Evolutionary conservation across 106 monocot species (phyloP), one percentile per base, ranked within the genome.

Genomic region (Platanthera guangdongensis): DNA sequence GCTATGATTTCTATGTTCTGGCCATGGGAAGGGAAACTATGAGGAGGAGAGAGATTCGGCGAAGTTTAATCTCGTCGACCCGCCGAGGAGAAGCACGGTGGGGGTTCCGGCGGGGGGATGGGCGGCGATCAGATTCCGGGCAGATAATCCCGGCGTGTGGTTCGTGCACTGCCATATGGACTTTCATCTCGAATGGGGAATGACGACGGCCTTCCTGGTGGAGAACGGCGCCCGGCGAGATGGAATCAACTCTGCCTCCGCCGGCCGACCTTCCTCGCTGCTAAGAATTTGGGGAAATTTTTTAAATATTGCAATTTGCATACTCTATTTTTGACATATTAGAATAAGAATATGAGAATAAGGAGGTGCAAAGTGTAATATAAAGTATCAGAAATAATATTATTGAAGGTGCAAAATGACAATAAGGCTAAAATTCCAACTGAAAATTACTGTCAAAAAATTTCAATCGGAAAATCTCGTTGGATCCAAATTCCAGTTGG

Each of bases 151-250:
- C 0, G 92, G 92, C 13, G 74, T 80, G 6, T 90, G 93, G 93
- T 22, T 90, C 7, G 79, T 93, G 87, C 93, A 93, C 32, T 93
- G 93, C 80, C 93, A 93, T 48, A 51, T 93, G 12, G 93, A 90
- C 65, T 79, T 82, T 2, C 93, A 93, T 49, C 51, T 90, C 6
- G 65, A 78, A 2, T 90, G 93, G 84, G 93, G 93, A 3, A 57
- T 93, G 62, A 82, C 81, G 7, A 93, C 85, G 86, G 90, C 76
- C 13, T 85, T 94, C 57, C 50, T 90, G 47, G 94, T 94, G 52
- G 90, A 88, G 50, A 80, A 94, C 68, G 94, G 94, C 47, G 88
- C 82, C n/a, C 11, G 84, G 88, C 1, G 78, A 77, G 16, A 54
- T 79, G 75, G 60, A 90, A 81, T 65, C 81, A 15, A 50, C 86